Base-by-base conservation (phyloP, 345 rosid genomes). In the Rhodamnia rubescens region DNA sequence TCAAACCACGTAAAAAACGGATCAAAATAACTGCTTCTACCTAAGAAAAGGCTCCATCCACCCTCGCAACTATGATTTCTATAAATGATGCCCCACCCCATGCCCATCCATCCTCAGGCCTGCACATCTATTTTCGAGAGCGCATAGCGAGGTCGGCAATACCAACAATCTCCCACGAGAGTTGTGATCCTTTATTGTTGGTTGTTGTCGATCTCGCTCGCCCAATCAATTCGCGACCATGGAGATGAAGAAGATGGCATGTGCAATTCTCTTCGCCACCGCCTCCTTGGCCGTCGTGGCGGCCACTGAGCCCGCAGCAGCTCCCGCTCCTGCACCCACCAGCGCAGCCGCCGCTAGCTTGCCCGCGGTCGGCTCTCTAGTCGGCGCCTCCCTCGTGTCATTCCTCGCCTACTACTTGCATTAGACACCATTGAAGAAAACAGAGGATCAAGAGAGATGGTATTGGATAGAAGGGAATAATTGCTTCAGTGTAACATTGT, bases 281-380 rank as follows among this genome's bases (percentile, higher is more conserved):
- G 93, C 94, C 89, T 89, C 96, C 84, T 74, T 87, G 87, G 87
- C 91, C 22, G 93, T 91, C 81, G 58, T 89, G 93, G 95, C 93
- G 0, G 84, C 61, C n/a, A 57, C 53, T 20, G 24, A 64, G 44
- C 74, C 85, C 1, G 90, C 87, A 69, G 90, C 84, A 11, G 91
- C 95, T 52, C 91, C 92, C 5, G 91, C 94, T 8, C 85, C 87
- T 5, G 81, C 89, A 11, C 85, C 92, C 3, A 8, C 85, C 21
- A 84, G 89, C 84, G 89, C n/a, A 44, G 88, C 91, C 27, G 83
- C 89, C 24, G 57, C 89, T 26, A 40, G 36, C 84, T 85, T 91
- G 84, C 91, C 93, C 10, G 87, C 89, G 53, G 87, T 93, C 84
- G 92, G 94, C n/a, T 90, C 93, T 22, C 29, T 93, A 85, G 85